Conservation (phyloP, 495 filamentous ascomycete genomes). For the Elasticomyces elasticus region DNA sequence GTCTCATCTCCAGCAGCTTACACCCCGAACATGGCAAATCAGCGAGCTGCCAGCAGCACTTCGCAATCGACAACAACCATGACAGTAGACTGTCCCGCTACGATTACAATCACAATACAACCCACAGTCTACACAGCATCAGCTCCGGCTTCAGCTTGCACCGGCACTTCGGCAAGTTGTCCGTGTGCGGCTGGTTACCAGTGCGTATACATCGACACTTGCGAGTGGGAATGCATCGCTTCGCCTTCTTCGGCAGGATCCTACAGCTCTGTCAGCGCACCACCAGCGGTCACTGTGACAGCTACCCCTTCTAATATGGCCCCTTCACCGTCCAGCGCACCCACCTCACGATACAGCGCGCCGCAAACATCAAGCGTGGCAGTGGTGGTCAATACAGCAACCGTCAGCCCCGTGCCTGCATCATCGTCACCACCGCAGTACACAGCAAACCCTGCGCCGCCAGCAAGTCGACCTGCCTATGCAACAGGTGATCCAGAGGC, state of each 20-base stretch:
- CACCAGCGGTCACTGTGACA: neutral
- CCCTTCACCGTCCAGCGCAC: neutral
- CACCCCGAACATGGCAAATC: neutral
- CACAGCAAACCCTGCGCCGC: neutral
- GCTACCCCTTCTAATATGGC: neutral
- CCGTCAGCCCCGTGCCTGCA: neutral
- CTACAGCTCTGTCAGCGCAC: neutral
- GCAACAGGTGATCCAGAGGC: conserved; percentile 13
- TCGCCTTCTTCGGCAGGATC: neutral
- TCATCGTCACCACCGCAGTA: neutral
- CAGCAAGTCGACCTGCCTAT: conserved; percentile 14
- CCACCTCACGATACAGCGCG: neutral
- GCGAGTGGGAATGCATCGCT: conserved; percentile 9
- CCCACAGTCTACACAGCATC: conserved; percentile 3
- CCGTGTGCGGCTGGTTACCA: conserved; percentile 2
- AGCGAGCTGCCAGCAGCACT: too few species aligned
- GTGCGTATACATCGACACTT: neutral
- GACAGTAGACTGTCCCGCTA: conserved; percentile 1
- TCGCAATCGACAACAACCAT: conserved; percentile 7
- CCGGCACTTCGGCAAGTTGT: neutral
- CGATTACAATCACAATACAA: conserved; percentile 4
- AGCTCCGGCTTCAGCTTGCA: conserved; percentile 1
- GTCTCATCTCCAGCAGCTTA: neutral
- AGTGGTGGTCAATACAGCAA: neutral
- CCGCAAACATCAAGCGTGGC: neutral